Conservation (phyloP, 352 stramenopile species). For the Aphanomyces cochlioides region DNA sequence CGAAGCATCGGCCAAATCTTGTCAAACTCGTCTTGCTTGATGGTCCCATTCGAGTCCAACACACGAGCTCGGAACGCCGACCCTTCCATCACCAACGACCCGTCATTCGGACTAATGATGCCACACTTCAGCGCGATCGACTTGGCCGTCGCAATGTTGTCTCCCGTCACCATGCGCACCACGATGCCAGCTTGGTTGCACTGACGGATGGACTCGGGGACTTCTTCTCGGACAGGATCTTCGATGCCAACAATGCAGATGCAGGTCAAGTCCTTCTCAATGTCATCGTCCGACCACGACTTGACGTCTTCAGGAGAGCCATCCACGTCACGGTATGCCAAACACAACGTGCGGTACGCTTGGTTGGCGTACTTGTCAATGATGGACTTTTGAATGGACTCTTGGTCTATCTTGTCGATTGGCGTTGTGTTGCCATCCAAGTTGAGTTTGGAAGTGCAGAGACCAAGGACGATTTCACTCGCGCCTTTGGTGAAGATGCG, state of each 20-base stretch:
- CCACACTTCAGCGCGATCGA: constrained; percentile 57
- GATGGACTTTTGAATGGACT: too few species aligned
- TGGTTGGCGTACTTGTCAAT: constrained; percentile 77
- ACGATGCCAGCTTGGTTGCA: constrained; percentile 48
- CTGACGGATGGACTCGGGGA: constrained; percentile 44
- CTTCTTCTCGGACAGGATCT: constrained; percentile 48
- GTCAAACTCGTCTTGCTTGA: constrained; percentile 63
- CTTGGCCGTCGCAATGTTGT: constrained; percentile 51
- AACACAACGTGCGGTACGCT: constrained; percentile 73
- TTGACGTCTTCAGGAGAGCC: constrained; percentile 35
- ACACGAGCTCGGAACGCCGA: constrained; percentile 49
- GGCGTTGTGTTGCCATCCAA: too few species aligned
- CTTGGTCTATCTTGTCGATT: too few species aligned
- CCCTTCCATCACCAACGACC: constrained; percentile 57
- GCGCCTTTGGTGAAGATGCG: constrained; percentile 63
- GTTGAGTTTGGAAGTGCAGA: constrained; percentile 45
- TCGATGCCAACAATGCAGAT: constrained; percentile 52
- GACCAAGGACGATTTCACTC: constrained; percentile 52
- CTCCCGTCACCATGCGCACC: constrained; percentile 56
- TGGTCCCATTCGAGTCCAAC: constrained; percentile 49
- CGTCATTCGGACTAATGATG: constrained; percentile 45
- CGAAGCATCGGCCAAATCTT: constrained; percentile 66
- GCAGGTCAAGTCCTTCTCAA: constrained; percentile 56
- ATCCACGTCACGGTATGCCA: constrained; percentile 73
- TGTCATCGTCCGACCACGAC: constrained; percentile 47